phyloP scores from a whole-genome alignment of 176 grass and related monocot species.

The Ananas comosus region DNA sequence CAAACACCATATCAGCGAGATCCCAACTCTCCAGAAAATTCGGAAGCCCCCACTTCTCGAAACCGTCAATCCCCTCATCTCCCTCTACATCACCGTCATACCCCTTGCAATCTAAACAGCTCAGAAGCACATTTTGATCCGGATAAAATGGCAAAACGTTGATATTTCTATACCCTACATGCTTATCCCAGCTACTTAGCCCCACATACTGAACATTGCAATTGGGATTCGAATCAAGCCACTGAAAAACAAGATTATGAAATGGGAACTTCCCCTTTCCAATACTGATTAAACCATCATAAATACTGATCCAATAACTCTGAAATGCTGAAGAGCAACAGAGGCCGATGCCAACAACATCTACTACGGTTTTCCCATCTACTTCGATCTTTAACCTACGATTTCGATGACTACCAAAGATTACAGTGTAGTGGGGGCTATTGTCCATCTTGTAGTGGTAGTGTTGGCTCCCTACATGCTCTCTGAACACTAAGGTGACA shows the following conservation, averaged over 20 bases:
- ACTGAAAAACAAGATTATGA: constrained; percentile 68
- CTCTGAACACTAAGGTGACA: constrained; percentile 82
- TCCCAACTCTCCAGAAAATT: constrained; percentile 85
- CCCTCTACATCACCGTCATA: constrained; percentile 29
- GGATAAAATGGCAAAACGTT: constrained; percentile 56
- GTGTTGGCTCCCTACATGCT: constrained; percentile 65
- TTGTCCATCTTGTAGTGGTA: constrained; percentile 92
- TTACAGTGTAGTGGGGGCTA: constrained; percentile 63
- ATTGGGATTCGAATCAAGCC: constrained; percentile 63
- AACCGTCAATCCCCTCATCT: constrained; percentile 21
- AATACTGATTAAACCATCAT: constrained; percentile 76
- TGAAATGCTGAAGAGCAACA: constrained; percentile 82
- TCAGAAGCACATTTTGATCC: constrained; percentile 55
- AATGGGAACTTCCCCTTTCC: constrained; percentile 71
- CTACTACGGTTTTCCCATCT: constrained; percentile 64
- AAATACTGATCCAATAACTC: constrained; percentile 90
- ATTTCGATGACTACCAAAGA: constrained; percentile 92
- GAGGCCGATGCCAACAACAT: constrained; percentile 56
- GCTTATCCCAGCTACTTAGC: constrained; percentile 89
- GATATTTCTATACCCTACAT: constrained; percentile 88
- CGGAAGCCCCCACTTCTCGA: constrained; percentile 35
- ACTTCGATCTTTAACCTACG: constrained; percentile 84
- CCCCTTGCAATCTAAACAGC: constrained; percentile 41
- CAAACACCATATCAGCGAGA: constrained; percentile 62
- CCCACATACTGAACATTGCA: constrained; percentile 69